A percentile compares a stretch with the other conserved stretches of the same genome.
Evolutionary conservation across 306 rosid species (phyloP).

Genomic region (Ochetophila trinervis): DNA sequence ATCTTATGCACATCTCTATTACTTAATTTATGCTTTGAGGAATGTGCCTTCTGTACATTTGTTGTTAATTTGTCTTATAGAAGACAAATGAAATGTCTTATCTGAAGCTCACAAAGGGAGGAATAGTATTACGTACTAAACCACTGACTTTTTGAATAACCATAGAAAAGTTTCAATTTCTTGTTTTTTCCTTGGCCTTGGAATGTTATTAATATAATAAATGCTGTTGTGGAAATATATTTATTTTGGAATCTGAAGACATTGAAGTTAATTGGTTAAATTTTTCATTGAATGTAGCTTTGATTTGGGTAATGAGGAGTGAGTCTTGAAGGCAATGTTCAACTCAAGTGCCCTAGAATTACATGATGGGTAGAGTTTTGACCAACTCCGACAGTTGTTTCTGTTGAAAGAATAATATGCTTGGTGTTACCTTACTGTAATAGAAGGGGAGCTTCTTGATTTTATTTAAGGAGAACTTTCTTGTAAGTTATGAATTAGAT

Average conservation of each 20-base stretch:
- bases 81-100: background rate
- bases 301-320: background rate
- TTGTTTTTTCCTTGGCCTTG: no score
- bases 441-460: conserved; percentile 1
- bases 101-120: no score
- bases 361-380: conserved; percentile 1
- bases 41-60: background rate
- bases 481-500: no score
- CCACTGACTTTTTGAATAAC: no score
- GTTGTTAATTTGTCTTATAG: background rate
- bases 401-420: background rate
- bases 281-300: conserved; percentile 1
- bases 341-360: background rate
- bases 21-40: background rate
- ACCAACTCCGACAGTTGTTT: background rate
- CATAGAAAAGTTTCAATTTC: no score
- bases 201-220: no score
- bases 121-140: no score
- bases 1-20: background rate
- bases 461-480: background rate
- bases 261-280: no score
- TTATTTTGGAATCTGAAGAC: no score
- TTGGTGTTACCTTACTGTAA: background rate
- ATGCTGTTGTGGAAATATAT: no score
- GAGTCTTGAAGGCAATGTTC: background rate